Conservation (phyloP, 768 basidiomycete species). For the Cytidiella melzeri region DNA sequence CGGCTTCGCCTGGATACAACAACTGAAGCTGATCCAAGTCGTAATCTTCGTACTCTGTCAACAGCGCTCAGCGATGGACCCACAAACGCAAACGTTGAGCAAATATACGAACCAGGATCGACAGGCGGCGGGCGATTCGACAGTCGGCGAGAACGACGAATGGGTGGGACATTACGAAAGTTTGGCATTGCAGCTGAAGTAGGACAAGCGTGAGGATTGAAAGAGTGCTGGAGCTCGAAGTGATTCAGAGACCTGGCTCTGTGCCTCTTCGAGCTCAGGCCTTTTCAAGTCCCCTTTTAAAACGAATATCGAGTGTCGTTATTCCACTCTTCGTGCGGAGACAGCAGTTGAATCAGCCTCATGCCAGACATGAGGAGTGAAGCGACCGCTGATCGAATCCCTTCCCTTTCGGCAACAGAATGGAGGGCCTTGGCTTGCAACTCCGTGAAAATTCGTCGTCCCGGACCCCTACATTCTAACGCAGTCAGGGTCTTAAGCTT, state of each 20-base stretch:
- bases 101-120: conserved; percentile 13
- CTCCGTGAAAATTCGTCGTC: too few species aligned
- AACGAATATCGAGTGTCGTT: background rate
- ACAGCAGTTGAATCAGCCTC: background rate
- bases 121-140: conserved; percentile 31
- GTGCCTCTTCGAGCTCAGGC: background rate
- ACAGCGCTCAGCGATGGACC: conserved; percentile 23
- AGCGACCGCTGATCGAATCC: background rate
- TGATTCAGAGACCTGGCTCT: conserved; percentile 6
- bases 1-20: background rate
- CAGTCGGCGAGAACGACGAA: conserved; percentile 39
- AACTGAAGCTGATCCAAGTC: conserved; percentile 25
- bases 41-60: conserved; percentile 23
- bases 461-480: too few species aligned
- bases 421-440: too few species aligned
- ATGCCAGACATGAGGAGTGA: background rate
- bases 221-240: conserved; percentile 10
- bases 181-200: conserved; percentile 25
- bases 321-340: background rate
- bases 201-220: background rate
- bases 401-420: too few species aligned
- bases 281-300: background rate
- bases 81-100: conserved; percentile 14
- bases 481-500: too few species aligned
- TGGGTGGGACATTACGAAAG: conserved; percentile 17